phyloP scores from a whole-genome alignment of 1,284 basidiomycete genomes.

The Puccinia horiana region DNA sequence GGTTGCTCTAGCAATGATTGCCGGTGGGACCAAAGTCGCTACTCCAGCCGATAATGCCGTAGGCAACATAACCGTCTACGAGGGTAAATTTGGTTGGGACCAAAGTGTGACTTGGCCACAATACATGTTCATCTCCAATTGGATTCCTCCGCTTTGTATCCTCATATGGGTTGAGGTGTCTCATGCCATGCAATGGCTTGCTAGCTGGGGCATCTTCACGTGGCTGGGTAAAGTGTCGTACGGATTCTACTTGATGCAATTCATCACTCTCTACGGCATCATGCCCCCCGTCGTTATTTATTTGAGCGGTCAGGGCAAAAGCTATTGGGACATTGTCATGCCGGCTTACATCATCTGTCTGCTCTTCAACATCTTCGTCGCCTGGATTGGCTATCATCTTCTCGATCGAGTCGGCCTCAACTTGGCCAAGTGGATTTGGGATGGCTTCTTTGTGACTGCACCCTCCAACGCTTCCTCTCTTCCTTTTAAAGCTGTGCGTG shows the following conservation, averaged over 20 bases:
- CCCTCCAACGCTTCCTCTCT: slow-evolving; percentile 56
- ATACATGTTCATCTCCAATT: slow-evolving; percentile 58
- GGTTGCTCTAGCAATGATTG: slow-evolving; percentile 56
- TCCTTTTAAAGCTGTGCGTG: slow-evolving; percentile 55
- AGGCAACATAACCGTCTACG: slow-evolving; percentile 56
- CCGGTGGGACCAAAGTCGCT: slow-evolving; percentile 57
- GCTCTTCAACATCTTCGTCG: slow-evolving; percentile 59
- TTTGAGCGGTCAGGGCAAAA: slow-evolving; percentile 56
- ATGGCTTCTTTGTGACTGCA: slow-evolving; percentile 59
- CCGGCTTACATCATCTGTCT: slow-evolving; percentile 59
- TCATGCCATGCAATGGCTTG: slow-evolving; percentile 60
- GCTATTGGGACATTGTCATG: slow-evolving; percentile 60
- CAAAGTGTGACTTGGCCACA: slow-evolving; percentile 57
- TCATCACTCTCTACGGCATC: slow-evolving; percentile 60
- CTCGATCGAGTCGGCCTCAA: slow-evolving; percentile 57
- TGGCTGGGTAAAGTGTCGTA: slow-evolving; percentile 60
- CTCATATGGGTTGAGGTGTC: slow-evolving; percentile 60
- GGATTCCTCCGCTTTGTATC: slow-evolving; percentile 54
- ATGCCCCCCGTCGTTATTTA: slow-evolving; percentile 59
- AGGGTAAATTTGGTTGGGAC: slow-evolving; percentile 56
- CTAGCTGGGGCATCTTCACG: slow-evolving; percentile 58
- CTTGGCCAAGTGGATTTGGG: slow-evolving; percentile 60
- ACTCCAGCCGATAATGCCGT: slow-evolving; percentile 57
- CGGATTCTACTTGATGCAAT: slow-evolving; percentile 61
- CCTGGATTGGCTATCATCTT: slow-evolving; percentile 59